phyloP scores from a whole-genome alignment of 805 yeast genomes.

The Starmerella davenportii region DNA sequence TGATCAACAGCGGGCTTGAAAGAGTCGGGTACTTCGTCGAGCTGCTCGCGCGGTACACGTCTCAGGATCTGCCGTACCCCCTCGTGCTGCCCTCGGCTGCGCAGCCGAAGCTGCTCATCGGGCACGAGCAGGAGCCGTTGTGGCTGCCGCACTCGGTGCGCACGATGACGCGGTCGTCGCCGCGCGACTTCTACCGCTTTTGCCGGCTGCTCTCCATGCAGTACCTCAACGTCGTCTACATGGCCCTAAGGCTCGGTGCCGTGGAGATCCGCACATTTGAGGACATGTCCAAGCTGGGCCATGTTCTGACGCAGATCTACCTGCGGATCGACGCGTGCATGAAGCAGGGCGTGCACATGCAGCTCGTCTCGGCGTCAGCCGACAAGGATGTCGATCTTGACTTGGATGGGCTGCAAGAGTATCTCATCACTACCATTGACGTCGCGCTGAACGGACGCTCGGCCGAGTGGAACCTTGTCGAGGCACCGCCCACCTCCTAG shows the following conservation, averaged over 20 bases:
- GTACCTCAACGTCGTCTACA: constrained; percentile 17
- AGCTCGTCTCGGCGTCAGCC: constrained; percentile 10
- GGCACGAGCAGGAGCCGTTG: constrained; percentile 6
- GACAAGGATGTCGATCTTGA: constrained; percentile 7
- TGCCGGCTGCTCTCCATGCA: constrained; percentile 23
- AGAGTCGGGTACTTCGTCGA: constrained; percentile 20
- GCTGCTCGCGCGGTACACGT: constrained; percentile 21
- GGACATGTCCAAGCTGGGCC: constrained; percentile 16
- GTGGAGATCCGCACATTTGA: constrained; percentile 10
- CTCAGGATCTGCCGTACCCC: constrained; percentile 20
- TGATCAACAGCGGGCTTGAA: constrained; percentile 21
- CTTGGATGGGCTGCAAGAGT: constrained; percentile 17
- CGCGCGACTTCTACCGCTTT: constrained; percentile 19
- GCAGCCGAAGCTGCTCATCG: constrained; percentile 16
- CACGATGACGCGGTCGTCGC: constrained; percentile 18
- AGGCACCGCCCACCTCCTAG: too few relatives aligned
- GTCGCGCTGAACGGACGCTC: constrained; percentile 22
- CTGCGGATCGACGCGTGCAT: constrained; percentile 15
- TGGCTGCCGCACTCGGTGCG: constrained; percentile 16
- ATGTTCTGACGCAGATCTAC: constrained; percentile 20
- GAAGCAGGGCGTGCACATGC: constrained; percentile 13
- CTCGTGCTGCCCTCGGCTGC: constrained; percentile 18
- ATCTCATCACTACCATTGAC: constrained; percentile 15
- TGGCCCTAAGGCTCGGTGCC: constrained; percentile 19
- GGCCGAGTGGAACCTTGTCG: constrained; percentile 23